These are phyloP conservation scores for Cladosporium sp. DNA, from an alignment of 2,329 filamentous ascomycete genomes.

Conservation along the genomic window DNA sequence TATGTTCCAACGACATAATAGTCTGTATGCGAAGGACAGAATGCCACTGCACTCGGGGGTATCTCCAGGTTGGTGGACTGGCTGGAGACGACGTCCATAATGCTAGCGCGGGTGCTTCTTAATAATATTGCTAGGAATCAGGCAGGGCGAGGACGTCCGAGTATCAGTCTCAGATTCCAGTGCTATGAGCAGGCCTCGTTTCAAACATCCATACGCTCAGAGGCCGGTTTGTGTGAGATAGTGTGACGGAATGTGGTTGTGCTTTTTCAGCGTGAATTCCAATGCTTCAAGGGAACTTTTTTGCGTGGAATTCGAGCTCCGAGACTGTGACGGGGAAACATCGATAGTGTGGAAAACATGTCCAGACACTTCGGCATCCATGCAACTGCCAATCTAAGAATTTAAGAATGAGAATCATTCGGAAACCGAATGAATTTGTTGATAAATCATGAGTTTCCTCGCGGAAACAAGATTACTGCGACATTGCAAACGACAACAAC, in stretches of 20 bases:
- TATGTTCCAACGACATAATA: constrained; percentile 85
- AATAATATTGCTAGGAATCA: neutral
- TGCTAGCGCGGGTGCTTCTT: neutral
- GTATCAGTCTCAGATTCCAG: neutral
- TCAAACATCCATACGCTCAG: neutral
- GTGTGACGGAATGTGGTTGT: neutral
- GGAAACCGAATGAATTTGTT: neutral
- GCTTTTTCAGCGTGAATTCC: neutral
- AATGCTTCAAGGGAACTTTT: neutral
- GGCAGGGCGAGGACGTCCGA: neutral
- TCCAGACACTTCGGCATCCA: neutral
- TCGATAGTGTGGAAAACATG: neutral
- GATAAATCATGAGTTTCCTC: neutral
- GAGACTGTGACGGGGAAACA: neutral
- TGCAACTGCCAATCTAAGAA: neutral
- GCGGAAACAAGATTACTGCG: too few relatives aligned
- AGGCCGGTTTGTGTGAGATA: neutral
- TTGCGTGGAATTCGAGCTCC: neutral
- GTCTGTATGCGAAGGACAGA: constrained; percentile 61
- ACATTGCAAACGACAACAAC: too few relatives aligned
- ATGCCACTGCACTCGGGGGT: constrained; percentile 77
- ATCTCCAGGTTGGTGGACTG: constrained; percentile 58
- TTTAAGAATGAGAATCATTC: neutral
- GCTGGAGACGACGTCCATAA: constrained; percentile 35
- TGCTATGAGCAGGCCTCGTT: neutral